Percentiles rank a stretch among this genome's conserved stretches.
Conservation (phyloP, 108 stramenopile species). For the Thalassiosira profunda region DNA sequence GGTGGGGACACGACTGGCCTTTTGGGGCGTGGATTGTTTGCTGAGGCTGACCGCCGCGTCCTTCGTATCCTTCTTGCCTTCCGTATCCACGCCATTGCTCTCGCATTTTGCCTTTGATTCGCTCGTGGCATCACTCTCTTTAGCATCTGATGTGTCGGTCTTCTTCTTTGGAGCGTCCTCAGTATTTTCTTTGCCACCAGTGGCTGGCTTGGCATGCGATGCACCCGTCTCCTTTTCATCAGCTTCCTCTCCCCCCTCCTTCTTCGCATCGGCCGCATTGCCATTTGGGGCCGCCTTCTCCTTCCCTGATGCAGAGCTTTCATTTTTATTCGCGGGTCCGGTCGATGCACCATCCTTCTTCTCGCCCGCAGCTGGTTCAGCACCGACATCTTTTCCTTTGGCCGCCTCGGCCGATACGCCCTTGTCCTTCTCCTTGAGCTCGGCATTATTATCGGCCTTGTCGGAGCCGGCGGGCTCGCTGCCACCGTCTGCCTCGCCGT, state of each 20-base stretch:
- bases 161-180: conserved; percentile 1
- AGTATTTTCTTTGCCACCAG: neutral
- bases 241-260: neutral
- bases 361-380: too few relatives aligned
- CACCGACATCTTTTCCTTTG: too few relatives aligned
- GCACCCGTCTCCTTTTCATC: neutral
- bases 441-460: too few relatives aligned
- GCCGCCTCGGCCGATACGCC: too few relatives aligned
- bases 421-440: too few relatives aligned
- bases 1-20: neutral
- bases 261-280: neutral
- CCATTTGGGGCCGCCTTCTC: neutral
- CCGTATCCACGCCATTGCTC: neutral
- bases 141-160: neutral
- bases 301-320: too few relatives aligned
- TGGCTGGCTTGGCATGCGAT: neutral
- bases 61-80: neutral
- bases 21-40: neutral
- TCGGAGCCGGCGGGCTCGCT: too few relatives aligned
- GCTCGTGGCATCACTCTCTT: neutral
- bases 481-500: too few relatives aligned
- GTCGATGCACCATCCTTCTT: too few relatives aligned
- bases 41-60: neutral
- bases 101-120: neutral
- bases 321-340: too few relatives aligned